Evolutionary conservation across 2,329 filamentous ascomycete genomes (phyloP).

Genomic region (Bipolaris zeicola): DNA sequence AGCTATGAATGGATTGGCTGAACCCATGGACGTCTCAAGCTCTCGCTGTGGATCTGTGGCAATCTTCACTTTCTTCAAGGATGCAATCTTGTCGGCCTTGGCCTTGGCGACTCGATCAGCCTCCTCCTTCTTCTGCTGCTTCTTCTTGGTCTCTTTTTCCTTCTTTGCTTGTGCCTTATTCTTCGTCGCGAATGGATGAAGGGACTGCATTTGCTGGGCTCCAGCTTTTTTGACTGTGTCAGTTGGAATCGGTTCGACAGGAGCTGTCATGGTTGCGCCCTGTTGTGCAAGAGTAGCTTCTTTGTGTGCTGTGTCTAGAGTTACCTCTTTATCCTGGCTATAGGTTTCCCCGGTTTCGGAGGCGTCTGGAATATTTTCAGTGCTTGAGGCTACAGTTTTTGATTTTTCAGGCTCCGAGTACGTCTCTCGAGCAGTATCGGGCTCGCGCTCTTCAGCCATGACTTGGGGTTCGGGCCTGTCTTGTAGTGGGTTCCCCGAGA

Average conservation of each 20-base stretch:
- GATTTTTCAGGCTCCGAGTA: neutral
- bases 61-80: conserved; percentile 6
- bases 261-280: neutral
- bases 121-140: conserved; percentile 38
- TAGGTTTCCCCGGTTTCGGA: neutral
- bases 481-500: neutral
- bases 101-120: conserved; percentile 14
- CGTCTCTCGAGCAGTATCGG: neutral
- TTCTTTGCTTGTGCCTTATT: conserved; percentile 39
- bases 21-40: neutral
- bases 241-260: neutral
- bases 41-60: conserved; percentile 1
- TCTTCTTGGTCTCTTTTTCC: conserved; percentile 46
- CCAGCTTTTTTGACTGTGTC: conserved; percentile 28
- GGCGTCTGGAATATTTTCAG: neutral
- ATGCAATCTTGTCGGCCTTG: conserved; percentile 10
- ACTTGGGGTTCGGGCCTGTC: neutral
- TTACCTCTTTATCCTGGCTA: neutral
- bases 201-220: conserved; percentile 36
- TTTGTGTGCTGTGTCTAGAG: neutral
- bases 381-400: neutral
- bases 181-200: conserved; percentile 36
- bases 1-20: neutral
- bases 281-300: neutral
- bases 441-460: neutral